These are phyloP conservation scores for Chaetomidium leptoderma DNA, from an alignment of 495 filamentous ascomycete genomes.

Conservation along the genomic window DNA sequence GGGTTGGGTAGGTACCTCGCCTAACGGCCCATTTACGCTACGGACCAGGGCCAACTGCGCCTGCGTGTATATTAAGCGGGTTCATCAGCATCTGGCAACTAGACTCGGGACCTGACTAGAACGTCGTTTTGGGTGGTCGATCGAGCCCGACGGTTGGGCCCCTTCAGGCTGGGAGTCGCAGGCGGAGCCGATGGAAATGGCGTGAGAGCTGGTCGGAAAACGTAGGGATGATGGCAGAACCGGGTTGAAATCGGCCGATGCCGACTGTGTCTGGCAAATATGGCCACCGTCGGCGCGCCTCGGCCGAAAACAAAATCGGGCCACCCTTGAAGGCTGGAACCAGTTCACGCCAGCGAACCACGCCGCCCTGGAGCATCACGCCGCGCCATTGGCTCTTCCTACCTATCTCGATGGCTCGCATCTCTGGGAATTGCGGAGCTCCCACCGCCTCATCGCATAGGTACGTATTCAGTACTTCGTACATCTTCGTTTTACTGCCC, in stretches of 20 bases:
- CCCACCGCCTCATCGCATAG: neutral
- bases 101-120: conserved; percentile 1
- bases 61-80: conserved; percentile 18
- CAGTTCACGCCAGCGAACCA: conserved; percentile 30
- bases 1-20: neutral
- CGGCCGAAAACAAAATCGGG: conserved; percentile 25
- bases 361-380: too few relatives aligned
- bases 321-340: conserved; percentile 34
- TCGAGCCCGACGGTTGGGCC: conserved; percentile 1
- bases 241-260: conserved; percentile 35
- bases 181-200: conserved; percentile 35
- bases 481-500: neutral
- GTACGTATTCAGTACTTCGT: too few relatives aligned
- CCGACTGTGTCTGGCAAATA: conserved; percentile 26
- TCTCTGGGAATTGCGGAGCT: conserved; percentile 3
- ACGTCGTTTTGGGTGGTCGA: too few relatives aligned
- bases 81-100: conserved; percentile 19
- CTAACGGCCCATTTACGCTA: neutral
- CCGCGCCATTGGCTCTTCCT: conserved; percentile 16
- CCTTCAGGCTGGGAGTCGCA: conserved; percentile 15
- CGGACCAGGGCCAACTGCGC: neutral
- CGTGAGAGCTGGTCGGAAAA: conserved; percentile 28
- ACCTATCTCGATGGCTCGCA: conserved; percentile 6
- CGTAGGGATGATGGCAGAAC: conserved; percentile 29
- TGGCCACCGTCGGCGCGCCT: conserved; percentile 21